phyloP scores from a whole-genome alignment of 73 alveolate genomes.

The Breviolum minutum region DNA sequence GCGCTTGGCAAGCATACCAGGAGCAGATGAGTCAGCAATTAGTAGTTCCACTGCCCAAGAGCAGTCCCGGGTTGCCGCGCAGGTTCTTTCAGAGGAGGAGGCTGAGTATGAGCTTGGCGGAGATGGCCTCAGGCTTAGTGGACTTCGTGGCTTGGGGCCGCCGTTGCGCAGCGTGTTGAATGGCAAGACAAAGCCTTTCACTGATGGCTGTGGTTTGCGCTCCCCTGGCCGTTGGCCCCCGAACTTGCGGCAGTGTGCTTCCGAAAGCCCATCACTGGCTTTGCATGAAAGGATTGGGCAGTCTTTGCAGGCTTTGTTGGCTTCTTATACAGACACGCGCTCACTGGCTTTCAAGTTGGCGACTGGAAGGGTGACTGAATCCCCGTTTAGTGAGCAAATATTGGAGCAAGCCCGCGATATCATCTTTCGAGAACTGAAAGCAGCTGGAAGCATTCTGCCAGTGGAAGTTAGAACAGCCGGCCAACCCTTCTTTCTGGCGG shows the following conservation, averaged over 20 bases:
- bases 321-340: not conserved
- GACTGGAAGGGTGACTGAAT: not conserved
- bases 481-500: not conserved
- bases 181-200: not conserved
- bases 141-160: not conserved
- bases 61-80: not conserved
- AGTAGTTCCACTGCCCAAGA: not conserved
- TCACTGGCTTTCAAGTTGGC: not conserved
- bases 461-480: not conserved
- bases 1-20: not conserved
- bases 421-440: not conserved
- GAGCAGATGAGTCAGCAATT: not conserved
- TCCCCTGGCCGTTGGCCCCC: conserved; percentile 16
- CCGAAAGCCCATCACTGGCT: not conserved
- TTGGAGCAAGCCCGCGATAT: not conserved
- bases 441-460: not conserved
- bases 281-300: not conserved
- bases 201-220: not conserved
- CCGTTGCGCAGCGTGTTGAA: no score
- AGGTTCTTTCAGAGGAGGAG: not conserved
- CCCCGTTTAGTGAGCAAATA: not conserved
- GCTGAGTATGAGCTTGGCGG: not conserved
- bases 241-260: conserved; percentile 9
- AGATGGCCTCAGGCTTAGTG: not conserved
- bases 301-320: not conserved